Evolutionary conservation across 1,139 yeast species (phyloP), one percentile per base, ranked within the genome.

Genomic region (Pichia sp.): DNA sequence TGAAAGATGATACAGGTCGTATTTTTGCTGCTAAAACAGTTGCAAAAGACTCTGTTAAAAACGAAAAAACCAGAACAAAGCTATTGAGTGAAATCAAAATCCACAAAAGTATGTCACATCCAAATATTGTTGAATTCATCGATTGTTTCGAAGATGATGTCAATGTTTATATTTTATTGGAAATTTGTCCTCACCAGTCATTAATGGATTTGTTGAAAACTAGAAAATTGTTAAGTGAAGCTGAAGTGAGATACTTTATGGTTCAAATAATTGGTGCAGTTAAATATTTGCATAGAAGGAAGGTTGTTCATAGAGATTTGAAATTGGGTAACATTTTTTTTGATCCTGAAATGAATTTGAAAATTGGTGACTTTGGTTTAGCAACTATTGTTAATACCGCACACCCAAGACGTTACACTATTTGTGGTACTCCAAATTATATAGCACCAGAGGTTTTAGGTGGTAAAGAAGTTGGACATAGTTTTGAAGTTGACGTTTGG

Each of bases 341-440:
- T 56, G 97, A 90, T 62, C 86, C 87, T 8, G 75, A 85, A 43
- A 90, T 90, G 95, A 85, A 87, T 63, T 74, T 88, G 59, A 92
- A 92, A 62, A 84, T 92, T 55, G 97, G 97, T 51, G 98, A 92
- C 64, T 92, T 92, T 67, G 98, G 98, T 38, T 74, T 92, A 52
- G 98, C 98, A 10, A 88, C 97, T 2, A 83, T 86, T 16, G 72
- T 90, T 52, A 85, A 85, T 36, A 46, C 58, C 6, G 71, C 73
- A 36, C 76, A 75, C 49, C 85, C 86, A 44, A 78, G 94, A 55
- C 87, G 90, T 59, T 85, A 81, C 60, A 90, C 98, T 42, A 86
- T 92, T 47, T 92, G 98, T 65, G 98, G 98, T 46, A 92, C 98
- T 16, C 98, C 98, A 49, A 92, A 92, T 66, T 92, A 92, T 63